These are phyloP conservation scores for Silene uniflora DNA, from an alignment of 148 eudicot species.

Conservation along the genomic window DNA sequence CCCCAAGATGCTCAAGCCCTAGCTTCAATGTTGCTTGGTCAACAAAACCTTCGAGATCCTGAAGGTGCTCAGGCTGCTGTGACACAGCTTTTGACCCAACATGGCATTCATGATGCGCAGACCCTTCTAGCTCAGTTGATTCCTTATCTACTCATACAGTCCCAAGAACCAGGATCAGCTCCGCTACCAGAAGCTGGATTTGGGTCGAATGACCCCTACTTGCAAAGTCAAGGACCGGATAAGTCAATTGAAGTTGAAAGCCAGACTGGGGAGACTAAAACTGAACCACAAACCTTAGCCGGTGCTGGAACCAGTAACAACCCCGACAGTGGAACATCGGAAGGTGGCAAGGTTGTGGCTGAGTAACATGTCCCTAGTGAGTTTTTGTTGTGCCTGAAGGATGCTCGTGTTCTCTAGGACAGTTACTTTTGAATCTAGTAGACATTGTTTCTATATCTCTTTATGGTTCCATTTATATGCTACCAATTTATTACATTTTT, in stretches of 20 bases:
- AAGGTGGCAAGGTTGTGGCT: slow-evolving; percentile 10
- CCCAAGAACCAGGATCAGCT: slow-evolving; percentile 30
- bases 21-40: slow-evolving; percentile 33
- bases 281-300: slow-evolving; percentile 9
- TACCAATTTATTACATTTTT: no score
- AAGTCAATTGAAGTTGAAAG: slow-evolving; percentile 14
- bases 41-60: slow-evolving; percentile 35
- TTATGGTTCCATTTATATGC: no score
- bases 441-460: neutral
- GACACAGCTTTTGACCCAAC: slow-evolving; percentile 39
- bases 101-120: slow-evolving; percentile 43
- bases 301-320: neutral
- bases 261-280: slow-evolving; percentile 7
- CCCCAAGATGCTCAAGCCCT: slow-evolving; percentile 38
- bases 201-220: neutral
- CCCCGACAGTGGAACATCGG: slow-evolving; percentile 11
- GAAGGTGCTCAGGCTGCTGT: slow-evolving; percentile 38
- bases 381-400: neutral
- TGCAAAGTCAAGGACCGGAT: slow-evolving; percentile 19
- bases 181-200: slow-evolving; percentile 17
- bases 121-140: slow-evolving; percentile 32
- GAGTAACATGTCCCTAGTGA: slow-evolving; percentile 3
- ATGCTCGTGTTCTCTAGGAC: neutral
- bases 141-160: slow-evolving; percentile 34
- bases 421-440: neutral